These are phyloP conservation scores for Colletotrichum zoysiae DNA, from an alignment of 2,329 filamentous ascomycete genomes.

Conservation along the genomic window DNA sequence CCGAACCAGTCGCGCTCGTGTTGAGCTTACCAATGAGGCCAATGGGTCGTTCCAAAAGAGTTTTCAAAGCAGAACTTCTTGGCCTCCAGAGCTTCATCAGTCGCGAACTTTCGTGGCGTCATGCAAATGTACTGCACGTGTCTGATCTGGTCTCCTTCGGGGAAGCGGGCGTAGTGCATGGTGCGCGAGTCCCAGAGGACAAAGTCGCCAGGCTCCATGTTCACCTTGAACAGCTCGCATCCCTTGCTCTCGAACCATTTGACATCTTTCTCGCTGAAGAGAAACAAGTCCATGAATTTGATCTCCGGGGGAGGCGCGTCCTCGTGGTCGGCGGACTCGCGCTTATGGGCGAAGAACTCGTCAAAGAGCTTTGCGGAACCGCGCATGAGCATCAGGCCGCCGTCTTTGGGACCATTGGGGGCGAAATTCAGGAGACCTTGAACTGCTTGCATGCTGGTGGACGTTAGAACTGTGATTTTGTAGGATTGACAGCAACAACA, in stretches of 20 bases:
- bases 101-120: slow-evolving; percentile 53
- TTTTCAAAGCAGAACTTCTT: slow-evolving; percentile 45
- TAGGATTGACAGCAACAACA: too few relatives aligned
- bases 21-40: slow-evolving; percentile 46
- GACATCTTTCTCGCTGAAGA: slow-evolving; percentile 55
- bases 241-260: slow-evolving; percentile 43
- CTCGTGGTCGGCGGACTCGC: slow-evolving; percentile 46
- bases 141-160: slow-evolving; percentile 52
- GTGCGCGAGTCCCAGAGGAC: slow-evolving; percentile 53
- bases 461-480: neutral
- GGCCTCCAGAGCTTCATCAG: slow-evolving; percentile 44
- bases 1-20: neutral
- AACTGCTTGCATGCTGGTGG: slow-evolving; percentile 48
- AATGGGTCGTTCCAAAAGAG: slow-evolving; percentile 48
- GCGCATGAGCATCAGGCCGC: slow-evolving; percentile 59
- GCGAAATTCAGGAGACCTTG: slow-evolving; percentile 60
- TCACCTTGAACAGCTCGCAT: slow-evolving; percentile 42
- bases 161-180: slow-evolving; percentile 46
- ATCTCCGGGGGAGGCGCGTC: slow-evolving; percentile 49
- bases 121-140: slow-evolving; percentile 54
- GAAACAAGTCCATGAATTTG: slow-evolving; percentile 55
- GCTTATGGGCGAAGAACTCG: slow-evolving; percentile 58
- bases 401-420: slow-evolving; percentile 60
- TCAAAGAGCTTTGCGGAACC: slow-evolving; percentile 57
- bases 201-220: slow-evolving; percentile 44